Evolutionary conservation across 73 alveolate genomes (phyloP), one percentile per base, ranked within the genome.

Genomic region (Paramecium primaurelia): DNA sequence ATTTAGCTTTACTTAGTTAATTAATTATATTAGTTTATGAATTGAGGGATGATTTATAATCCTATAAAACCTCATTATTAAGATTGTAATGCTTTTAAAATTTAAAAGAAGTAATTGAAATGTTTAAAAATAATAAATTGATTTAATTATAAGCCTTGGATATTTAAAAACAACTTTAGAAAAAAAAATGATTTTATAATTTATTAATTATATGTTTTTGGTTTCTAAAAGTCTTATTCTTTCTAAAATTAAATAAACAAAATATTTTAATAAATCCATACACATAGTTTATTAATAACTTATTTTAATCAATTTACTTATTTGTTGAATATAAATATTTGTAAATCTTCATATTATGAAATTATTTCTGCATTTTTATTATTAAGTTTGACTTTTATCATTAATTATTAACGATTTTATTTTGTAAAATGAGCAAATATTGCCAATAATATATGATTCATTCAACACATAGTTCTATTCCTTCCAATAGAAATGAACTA

Each of bases 381-480:
- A 54, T 54, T 16, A 54, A 18, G 1, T 54, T 34, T 64, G 6
- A 2, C 84, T 64, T 28, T 32, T 1, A 32, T 34, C 84, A 64
- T 64, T 64, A 64, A 64, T 64, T 64, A 64, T 64, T 64, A 64
- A 64, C 84, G 84, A 64, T 25, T 64, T 64, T 28, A 54, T 54
- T 51, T 54, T 54, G 69, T 28, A 28, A 32, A 28, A 64, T 64
- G 84, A 64, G 26, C 84, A 28, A 6, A 34, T 40, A 25, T 64
- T 64, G 84, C 47, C 84, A 64, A 64, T 64, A 54, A 54, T 54
- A 54, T 54, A 54, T 34, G 84, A 28, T 64, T 64, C 84, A 64
- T 32, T 28, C 42, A 64, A 64, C 45, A 25, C 42, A 28, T 32
- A 64, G 84, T 12, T 64, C 84, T 32, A 64, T 64, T n/a, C 47